Evolutionary conservation across 345 rosid genomes (phyloP).

Genomic region (Linum lewisii): DNA sequence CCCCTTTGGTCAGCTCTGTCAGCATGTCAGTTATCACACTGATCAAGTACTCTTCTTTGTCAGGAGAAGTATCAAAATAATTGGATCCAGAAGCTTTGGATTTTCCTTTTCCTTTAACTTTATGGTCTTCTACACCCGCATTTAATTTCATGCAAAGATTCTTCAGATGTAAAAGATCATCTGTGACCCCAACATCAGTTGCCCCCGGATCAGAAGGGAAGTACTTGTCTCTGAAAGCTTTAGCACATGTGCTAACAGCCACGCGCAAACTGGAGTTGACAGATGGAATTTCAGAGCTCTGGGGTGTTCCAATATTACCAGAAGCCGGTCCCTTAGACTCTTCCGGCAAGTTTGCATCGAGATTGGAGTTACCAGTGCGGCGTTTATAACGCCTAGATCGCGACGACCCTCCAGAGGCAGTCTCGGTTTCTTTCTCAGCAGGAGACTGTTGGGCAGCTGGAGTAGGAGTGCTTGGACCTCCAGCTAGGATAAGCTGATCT

Average conservation of each 20-base stretch:
- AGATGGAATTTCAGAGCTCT: constrained; percentile 58
- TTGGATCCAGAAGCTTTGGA: constrained; percentile 59
- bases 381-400: constrained; percentile 90
- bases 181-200: constrained; percentile 80
- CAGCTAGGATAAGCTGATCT: constrained; percentile 79
- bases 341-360: constrained; percentile 56
- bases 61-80: constrained; percentile 44
- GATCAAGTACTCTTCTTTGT: constrained; percentile 74
- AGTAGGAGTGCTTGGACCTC: constrained; percentile 36
- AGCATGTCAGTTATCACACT: constrained; percentile 77
- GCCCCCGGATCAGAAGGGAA: constrained; percentile 69
- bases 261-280: constrained; percentile 57
- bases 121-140: constrained; percentile 75
- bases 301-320: constrained; percentile 53
- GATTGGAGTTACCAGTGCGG: constrained; percentile 54
- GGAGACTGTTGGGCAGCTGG: constrained; percentile 31
- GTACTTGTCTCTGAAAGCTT: constrained; percentile 81
- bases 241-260: constrained; percentile 75
- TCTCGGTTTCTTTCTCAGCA: constrained; percentile 71
- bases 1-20: constrained; percentile 82
- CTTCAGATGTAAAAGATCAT: constrained; percentile 80
- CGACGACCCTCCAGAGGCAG: constrained; percentile 49
- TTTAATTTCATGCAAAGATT: constrained; percentile 72
- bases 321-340: constrained; percentile 52
- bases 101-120: constrained; percentile 78